A percentile compares a stretch with the other conserved stretches of the same genome.
Conservation (phyloP, 2,329 filamentous ascomycete genomes). For the Nemania sp. region DNA sequence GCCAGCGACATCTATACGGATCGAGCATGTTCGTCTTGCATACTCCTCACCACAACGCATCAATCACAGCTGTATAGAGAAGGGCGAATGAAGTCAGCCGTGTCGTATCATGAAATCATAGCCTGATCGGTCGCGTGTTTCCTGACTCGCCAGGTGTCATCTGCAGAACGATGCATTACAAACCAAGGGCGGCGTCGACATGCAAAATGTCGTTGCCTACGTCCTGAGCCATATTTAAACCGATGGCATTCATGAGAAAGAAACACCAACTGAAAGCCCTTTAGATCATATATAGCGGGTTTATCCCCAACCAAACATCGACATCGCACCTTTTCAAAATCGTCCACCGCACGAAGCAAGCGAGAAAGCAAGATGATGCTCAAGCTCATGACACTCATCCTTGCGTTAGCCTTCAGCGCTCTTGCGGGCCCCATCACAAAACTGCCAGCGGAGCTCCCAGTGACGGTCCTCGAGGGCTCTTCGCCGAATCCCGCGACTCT, state of each 20-base stretch:
- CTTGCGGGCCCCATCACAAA: constrained; percentile 11
- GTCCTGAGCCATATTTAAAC: no score
- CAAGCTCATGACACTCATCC: constrained; percentile 14
- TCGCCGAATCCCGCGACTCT: constrained; percentile 16
- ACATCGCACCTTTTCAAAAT: neutral
- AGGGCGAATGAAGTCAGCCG: neutral
- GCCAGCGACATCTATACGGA: no score
- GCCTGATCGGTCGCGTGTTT: no score
- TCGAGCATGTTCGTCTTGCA: neutral
- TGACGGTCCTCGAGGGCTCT: constrained; percentile 22
- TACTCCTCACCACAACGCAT: neutral
- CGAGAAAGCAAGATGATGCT: constrained; percentile 9
- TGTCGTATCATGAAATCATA: neutral
- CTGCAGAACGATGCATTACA: no score
- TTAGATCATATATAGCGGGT: no score
- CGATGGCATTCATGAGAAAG: no score
- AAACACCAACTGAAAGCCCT: no score
- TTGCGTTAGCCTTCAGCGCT: constrained; percentile 10
- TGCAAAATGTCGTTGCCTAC: no score
- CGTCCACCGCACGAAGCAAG: neutral
- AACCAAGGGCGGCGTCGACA: no score
- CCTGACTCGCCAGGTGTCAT: no score
- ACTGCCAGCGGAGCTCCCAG: constrained; percentile 14
- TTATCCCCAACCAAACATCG: neutral
- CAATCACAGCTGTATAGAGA: neutral